Evolutionary conservation across 305 asterid species (phyloP).

Genomic region (Caryopteris hybrid): DNA sequence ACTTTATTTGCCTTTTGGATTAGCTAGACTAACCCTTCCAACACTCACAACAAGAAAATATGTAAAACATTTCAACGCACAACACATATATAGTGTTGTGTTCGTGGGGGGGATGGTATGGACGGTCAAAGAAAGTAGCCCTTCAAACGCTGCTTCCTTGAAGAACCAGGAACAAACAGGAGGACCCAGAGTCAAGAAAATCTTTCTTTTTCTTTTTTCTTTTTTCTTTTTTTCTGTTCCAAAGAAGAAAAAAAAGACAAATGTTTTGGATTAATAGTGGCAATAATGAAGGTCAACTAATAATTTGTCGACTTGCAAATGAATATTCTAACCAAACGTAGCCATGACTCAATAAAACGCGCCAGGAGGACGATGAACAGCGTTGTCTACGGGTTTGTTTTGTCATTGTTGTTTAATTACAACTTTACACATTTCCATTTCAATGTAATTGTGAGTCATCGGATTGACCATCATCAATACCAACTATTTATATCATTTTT

Average conservation of each 20-base stretch:
- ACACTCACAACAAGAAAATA: not conserved
- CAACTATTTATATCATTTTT: too few species aligned
- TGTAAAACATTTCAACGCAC: not conserved
- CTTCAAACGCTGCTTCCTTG: slow-evolving; percentile 33
- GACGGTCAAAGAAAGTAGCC: slow-evolving; percentile 50
- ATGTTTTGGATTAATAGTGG: not conserved
- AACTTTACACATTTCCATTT: too few species aligned
- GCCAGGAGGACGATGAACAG: too few species aligned
- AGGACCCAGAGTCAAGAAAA: not conserved
- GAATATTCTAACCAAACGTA: slow-evolving; percentile 1
- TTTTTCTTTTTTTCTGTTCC: too few species aligned
- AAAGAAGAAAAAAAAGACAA: not conserved
- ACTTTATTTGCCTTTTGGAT: not conserved
- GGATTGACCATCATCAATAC: too few species aligned
- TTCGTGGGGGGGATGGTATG: not conserved
- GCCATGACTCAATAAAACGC: slow-evolving; percentile 17
- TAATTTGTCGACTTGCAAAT: not conserved
- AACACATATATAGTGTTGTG: slow-evolving; percentile 2
- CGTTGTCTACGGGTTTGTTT: too few species aligned
- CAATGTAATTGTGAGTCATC: too few species aligned
- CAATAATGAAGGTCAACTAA: slow-evolving; percentile 24
- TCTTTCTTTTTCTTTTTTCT: not conserved
- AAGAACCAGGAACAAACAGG: slow-evolving; percentile 16
- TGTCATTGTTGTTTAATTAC: too few species aligned
- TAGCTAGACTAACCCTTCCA: not conserved